A percentile compares a stretch with the other conserved stretches of the same genome.
These are phyloP conservation scores for Pezicula rhizophila DNA, from an alignment of 2,329 filamentous ascomycete genomes.

Conservation along the genomic window DNA sequence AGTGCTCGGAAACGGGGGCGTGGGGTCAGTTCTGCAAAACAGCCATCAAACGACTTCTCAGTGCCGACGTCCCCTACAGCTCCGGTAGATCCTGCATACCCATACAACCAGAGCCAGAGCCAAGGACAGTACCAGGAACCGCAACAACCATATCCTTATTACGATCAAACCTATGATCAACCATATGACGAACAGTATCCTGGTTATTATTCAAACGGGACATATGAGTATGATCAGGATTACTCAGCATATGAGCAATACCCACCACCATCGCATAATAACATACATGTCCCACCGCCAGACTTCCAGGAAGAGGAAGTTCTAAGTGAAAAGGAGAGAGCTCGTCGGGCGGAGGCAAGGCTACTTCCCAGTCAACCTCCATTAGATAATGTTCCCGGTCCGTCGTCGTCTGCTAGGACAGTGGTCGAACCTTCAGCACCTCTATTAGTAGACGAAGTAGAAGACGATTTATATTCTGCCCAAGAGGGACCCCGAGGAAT, in stretches of 20 bases:
- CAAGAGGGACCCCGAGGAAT: slow-evolving; percentile 31
- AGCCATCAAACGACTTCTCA: slow-evolving; percentile 12
- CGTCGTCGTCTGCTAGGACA: slow-evolving; percentile 32
- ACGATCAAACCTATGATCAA: slow-evolving; percentile 25
- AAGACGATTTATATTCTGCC: slow-evolving; percentile 48
- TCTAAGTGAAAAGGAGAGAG: slow-evolving; percentile 74
- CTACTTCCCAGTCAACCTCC: slow-evolving; percentile 78
- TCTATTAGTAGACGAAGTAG: slow-evolving; percentile 14
- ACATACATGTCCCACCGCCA: slow-evolving; percentile 54
- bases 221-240: slow-evolving; percentile 22
- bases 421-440: slow-evolving; percentile 34
- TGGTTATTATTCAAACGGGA: slow-evolving; percentile 10
- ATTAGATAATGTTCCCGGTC: slow-evolving; percentile 33
- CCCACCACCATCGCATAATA: slow-evolving; percentile 29
- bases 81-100: slow-evolving; percentile 17
- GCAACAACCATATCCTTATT: slow-evolving; percentile 25
- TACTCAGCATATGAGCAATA: slow-evolving; percentile 30
- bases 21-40: slow-evolving; percentile 13
- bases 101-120: slow-evolving; percentile 6
- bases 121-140: slow-evolving; percentile 3
- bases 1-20: slow-evolving; percentile 38
- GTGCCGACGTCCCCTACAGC: slow-evolving; percentile 8
- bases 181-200: slow-evolving; percentile 20
- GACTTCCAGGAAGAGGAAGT: slow-evolving; percentile 51
- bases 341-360: slow-evolving; percentile 70